Evolutionary conservation across 768 basidiomycete species (phyloP).

Genomic region (Kwoniella sp.): DNA sequence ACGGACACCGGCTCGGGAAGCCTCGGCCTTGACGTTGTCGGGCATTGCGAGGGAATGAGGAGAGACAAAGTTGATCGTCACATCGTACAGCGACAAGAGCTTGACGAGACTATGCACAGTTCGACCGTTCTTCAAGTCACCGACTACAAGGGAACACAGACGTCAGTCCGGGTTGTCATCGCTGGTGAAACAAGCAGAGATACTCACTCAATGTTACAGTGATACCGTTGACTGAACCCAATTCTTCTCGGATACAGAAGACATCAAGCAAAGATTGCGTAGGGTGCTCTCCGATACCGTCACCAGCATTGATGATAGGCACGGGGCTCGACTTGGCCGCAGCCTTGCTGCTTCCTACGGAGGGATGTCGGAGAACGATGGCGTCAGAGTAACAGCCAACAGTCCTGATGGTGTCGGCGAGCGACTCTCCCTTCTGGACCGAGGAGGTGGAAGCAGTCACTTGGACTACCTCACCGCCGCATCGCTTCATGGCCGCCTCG

Average conservation of each 20-base stretch:
- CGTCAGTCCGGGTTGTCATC: slow-evolving; percentile 1
- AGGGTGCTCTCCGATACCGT: slow-evolving; percentile 96
- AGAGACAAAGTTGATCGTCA: slow-evolving; percentile 93
- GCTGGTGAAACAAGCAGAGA: background rate
- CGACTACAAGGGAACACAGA: slow-evolving; percentile 60
- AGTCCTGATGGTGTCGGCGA: slow-evolving; percentile 91
- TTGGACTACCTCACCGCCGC: slow-evolving; percentile 92
- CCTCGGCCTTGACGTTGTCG: slow-evolving; percentile 74
- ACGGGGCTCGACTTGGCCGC: slow-evolving; percentile 97
- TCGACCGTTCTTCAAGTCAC: slow-evolving; percentile 96
- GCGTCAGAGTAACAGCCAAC: slow-evolving; percentile 94
- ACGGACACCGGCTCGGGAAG: slow-evolving; percentile 76
- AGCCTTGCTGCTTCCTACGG: slow-evolving; percentile 86
- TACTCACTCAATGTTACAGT: slow-evolving; percentile 65
- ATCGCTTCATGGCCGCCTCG: slow-evolving; percentile 97
- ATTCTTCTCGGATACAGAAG: slow-evolving; percentile 94
- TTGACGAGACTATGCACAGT: slow-evolving; percentile 96
- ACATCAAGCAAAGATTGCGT: slow-evolving; percentile 63
- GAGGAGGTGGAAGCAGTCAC: slow-evolving; percentile 80
- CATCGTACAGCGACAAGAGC: slow-evolving; percentile 81
- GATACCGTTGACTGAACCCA: slow-evolving; percentile 95
- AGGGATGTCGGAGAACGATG: slow-evolving; percentile 90
- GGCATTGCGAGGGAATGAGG: slow-evolving; percentile 88
- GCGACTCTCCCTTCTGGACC: slow-evolving; percentile 87
- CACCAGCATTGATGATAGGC: slow-evolving; percentile 94